These are phyloP conservation scores for Oehlia diaphana DNA, from an alignment of 192 early-diverging fungal species.

Conservation along the genomic window DNA sequence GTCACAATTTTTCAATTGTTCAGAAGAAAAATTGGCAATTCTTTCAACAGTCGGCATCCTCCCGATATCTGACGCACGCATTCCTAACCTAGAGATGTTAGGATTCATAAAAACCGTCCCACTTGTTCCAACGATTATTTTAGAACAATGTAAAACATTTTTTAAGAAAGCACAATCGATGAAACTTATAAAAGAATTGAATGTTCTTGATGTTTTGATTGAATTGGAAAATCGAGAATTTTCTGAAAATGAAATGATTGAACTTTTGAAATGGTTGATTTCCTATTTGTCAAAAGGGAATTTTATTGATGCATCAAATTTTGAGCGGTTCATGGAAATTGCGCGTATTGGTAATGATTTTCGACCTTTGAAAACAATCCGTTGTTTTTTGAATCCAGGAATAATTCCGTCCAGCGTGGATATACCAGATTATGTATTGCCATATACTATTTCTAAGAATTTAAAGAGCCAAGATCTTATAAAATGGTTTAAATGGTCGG, in stretches of 20 bases:
- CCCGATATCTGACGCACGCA: slow-evolving; percentile 49
- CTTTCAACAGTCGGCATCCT: slow-evolving; percentile 68
- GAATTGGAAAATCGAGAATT: slow-evolving; percentile 65
- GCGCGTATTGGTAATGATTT: slow-evolving; percentile 1
- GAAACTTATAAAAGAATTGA: slow-evolving; percentile 43
- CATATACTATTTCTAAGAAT: slow-evolving; percentile 2
- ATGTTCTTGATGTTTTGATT: slow-evolving; percentile 61
- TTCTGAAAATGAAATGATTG: slow-evolving; percentile 57
- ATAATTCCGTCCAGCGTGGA: neutral
- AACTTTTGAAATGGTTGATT: slow-evolving; percentile 79
- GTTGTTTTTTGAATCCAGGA: slow-evolving; percentile 57
- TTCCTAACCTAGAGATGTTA: slow-evolving; percentile 60
- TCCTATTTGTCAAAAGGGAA: slow-evolving; percentile 36
- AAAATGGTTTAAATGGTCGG: slow-evolving; percentile 4
- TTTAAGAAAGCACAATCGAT: slow-evolving; percentile 51
- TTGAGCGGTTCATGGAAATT: neutral
- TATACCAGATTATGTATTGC: neutral
- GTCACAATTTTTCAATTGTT: slow-evolving; percentile 57
- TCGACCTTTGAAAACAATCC: slow-evolving; percentile 50
- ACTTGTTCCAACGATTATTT: slow-evolving; percentile 49
- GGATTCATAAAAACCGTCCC: slow-evolving; percentile 68
- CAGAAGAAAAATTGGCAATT: slow-evolving; percentile 51
- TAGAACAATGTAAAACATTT: slow-evolving; percentile 55
- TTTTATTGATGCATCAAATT: neutral
- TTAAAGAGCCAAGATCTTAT: neutral